Percentiles rank a stretch among this genome's conserved stretches.
Evolutionary conservation across 306 rosid species (phyloP).

Genomic region (Delonix regia): DNA sequence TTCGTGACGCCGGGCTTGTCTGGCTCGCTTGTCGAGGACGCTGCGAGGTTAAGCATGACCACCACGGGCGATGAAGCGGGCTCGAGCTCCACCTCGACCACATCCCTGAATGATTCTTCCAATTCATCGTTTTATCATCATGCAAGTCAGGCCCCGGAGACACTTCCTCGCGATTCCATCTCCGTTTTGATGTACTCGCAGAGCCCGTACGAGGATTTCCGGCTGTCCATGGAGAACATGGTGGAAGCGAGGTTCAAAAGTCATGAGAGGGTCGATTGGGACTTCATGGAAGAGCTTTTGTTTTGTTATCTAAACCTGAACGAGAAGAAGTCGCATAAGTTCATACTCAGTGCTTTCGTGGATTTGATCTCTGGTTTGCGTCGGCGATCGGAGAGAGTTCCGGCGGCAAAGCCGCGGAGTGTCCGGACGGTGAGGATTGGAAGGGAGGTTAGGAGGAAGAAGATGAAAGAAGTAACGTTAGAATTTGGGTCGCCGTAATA

Average conservation of each 20-base stretch:
- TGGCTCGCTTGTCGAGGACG: constrained; percentile 47
- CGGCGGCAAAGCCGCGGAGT: constrained; percentile 38
- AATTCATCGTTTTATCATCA: background rate
- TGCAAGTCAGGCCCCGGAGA: background rate
- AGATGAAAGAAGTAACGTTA: constrained; percentile 5
- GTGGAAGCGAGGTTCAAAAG: constrained; percentile 52
- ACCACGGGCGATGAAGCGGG: constrained; percentile 47
- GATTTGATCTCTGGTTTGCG: constrained; percentile 63
- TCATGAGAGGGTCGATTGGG: constrained; percentile 68
- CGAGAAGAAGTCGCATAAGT: constrained; percentile 63
- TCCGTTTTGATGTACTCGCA: constrained; percentile 59
- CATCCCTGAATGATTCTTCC: constrained; percentile 24
- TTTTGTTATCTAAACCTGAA: constrained; percentile 62
- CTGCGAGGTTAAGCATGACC: constrained; percentile 34
- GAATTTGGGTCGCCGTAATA: background rate
- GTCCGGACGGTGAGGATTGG: constrained; percentile 42
- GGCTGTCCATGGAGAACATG: constrained; percentile 63
- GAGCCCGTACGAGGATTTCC: constrained; percentile 63
- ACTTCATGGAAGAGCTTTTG: constrained; percentile 80
- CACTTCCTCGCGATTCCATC: constrained; percentile 53
- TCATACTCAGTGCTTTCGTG: constrained; percentile 67
- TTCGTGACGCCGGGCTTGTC: constrained; percentile 48
- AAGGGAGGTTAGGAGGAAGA: constrained; percentile 18
- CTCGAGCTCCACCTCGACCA: constrained; percentile 47
- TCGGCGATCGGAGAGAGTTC: constrained; percentile 11